Evolutionary conservation across 768 basidiomycete genomes (phyloP), one percentile per base, ranked within the genome.

Genomic region (Lentinula lateritia): DNA sequence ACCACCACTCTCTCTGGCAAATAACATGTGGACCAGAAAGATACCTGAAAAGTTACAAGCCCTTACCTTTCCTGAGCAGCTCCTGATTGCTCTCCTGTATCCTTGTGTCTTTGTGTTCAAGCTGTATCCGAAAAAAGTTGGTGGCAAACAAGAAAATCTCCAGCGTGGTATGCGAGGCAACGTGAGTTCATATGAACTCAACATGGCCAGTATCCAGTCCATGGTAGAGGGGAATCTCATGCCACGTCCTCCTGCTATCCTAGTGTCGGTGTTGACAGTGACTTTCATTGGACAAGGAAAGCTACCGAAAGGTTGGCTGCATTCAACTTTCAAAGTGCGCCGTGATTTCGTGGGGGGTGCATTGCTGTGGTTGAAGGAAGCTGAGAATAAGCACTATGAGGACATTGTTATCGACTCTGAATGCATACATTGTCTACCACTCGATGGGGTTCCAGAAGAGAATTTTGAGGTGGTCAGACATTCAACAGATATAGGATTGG

Each of bases 141-240:
- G 4, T 63, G 38, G 53, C 0, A 42, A 28, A 3, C 32, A 50
- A 0, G 65, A 66, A 15, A 45, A 32, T 3, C 52, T 74, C 7
- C 71, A 74, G 45, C 42, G 59, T 0, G 75, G 66, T 0, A 70
- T 80, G 69, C 55, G 63, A 16, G 78, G 79, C 1, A 79, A 68
- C 50, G 72, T 80, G 0, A 69, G 62, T 3, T 71, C 66, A 0
- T 79, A 70, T 58, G 61, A 67, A 1, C 63, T 75, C 0, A 65
- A 75, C 50, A 62, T 42, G 3, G 23, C 65, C 0, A 71, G 66
- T 0, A 71, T 80, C 5, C 36, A 63, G 0, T 18, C 62, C 0
- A 78, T 80, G 74, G 6, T 78, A 0, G 42, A 65, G 2, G 78
- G 78, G 0, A 54, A 70, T 1, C 12, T 75, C 3, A 70, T 81